Percentiles rank a stretch among this genome's conserved stretches.
phyloP scores from a whole-genome alignment of 257 asterid genomes.

The Echites panduratus region DNA sequence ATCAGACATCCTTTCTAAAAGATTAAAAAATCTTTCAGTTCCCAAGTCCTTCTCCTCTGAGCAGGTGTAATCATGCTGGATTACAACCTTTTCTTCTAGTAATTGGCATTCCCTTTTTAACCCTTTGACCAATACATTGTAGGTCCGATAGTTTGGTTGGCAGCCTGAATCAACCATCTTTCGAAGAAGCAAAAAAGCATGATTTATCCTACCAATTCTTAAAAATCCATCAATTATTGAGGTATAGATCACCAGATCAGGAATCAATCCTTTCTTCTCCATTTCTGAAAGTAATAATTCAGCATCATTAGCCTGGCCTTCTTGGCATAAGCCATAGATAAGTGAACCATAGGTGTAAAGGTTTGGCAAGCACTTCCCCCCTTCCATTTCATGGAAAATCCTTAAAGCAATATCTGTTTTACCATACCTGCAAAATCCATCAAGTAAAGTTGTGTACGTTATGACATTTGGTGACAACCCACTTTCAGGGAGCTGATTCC shows the following conservation, averaged over 20 bases:
- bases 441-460: conserved; percentile 69
- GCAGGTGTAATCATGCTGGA: conserved; percentile 27
- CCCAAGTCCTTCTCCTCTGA: conserved; percentile 36
- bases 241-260: conserved; percentile 76
- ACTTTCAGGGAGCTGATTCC: conserved; percentile 45
- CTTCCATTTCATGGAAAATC: conserved; percentile 69
- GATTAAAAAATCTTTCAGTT: conserved; percentile 35
- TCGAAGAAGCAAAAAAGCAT: conserved; percentile 58
- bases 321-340: conserved; percentile 69
- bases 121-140: conserved; percentile 58
- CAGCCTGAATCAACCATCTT: conserved; percentile 57
- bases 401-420: conserved; percentile 55
- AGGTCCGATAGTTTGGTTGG: conserved; percentile 75
- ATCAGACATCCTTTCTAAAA: conserved; percentile 61
- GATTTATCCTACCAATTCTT: conserved; percentile 48
- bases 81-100: conserved; percentile 33
- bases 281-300: conserved; percentile 58
- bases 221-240: conserved; percentile 75
- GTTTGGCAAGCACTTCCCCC: conserved; percentile 62
- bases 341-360: conserved; percentile 70
- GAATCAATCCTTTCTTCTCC: conserved; percentile 45
- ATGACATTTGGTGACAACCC: conserved; percentile 69
- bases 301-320: conserved; percentile 60
- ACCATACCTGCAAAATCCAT: conserved; percentile 73
- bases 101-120: conserved; percentile 45